phyloP scores from a whole-genome alignment of 495 filamentous ascomycete species.

The Lophiotrema nucula region DNA sequence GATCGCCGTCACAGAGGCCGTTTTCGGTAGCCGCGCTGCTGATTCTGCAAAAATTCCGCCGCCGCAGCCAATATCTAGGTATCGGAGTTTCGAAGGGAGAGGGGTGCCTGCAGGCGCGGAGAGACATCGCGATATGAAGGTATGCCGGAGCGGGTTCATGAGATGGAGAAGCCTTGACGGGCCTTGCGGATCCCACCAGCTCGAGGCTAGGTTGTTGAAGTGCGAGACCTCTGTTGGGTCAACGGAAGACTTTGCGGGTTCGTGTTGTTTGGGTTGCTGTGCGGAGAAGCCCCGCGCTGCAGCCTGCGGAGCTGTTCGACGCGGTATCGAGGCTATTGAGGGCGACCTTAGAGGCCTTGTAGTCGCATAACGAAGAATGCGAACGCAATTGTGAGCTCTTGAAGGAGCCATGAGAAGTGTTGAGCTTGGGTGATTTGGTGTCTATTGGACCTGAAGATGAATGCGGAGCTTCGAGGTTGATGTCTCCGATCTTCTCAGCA shows the following conservation, averaged over 20 bases:
- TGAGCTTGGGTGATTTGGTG: constrained; percentile 2
- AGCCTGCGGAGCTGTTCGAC: no score
- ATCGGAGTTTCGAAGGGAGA: constrained; percentile 42
- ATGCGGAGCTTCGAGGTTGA: constrained; percentile 7
- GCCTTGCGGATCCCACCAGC: constrained; percentile 97
- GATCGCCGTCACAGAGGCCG: constrained; percentile 71
- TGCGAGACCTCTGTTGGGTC: constrained; percentile 85
- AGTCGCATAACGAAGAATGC: no score
- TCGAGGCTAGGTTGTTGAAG: constrained; percentile 87
- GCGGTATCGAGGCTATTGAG: no score
- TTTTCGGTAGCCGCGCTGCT: constrained; percentile 71
- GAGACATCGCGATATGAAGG: constrained; percentile 78
- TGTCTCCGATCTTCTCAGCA: constrained; percentile 16
- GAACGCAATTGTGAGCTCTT: no score
- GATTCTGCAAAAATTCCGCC: constrained; percentile 95
- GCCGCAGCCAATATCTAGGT: constrained; percentile 93
- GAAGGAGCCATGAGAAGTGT: neutral
- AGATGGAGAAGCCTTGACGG: constrained; percentile 88
- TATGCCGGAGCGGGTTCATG: constrained; percentile 96
- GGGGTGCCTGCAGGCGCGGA: constrained; percentile 40
- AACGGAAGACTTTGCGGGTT: constrained; percentile 43
- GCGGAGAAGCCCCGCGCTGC: neutral
- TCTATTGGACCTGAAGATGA: neutral
- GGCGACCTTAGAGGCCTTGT: no score
- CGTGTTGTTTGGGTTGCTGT: neutral